A percentile compares a stretch with the other conserved stretches of the same genome.
These are phyloP conservation scores for Castanospermum australe DNA, from an alignment of 306 rosid genomes.

Conservation along the genomic window DNA sequence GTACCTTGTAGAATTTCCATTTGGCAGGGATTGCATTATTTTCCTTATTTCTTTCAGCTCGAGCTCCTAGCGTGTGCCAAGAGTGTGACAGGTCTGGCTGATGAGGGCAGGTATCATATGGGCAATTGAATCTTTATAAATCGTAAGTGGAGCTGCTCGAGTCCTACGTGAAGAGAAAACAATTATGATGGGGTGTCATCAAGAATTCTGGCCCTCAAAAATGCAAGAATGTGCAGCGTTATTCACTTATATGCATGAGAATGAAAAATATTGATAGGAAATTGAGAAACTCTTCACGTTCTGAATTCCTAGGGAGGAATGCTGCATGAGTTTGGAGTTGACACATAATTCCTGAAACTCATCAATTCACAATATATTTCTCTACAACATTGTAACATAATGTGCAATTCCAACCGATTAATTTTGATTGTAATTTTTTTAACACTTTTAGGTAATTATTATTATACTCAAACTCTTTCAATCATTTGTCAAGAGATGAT, in stretches of 20 bases:
- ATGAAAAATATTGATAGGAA: not conserved
- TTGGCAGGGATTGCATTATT: constrained; percentile 71
- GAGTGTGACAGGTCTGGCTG: constrained; percentile 49
- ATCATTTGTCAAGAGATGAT: too few species aligned
- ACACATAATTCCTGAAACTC: not conserved
- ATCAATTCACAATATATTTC: not conserved
- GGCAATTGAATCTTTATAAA: constrained; percentile 64
- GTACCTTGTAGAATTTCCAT: constrained; percentile 82
- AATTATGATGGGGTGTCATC: not conserved
- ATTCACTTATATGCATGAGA: too few species aligned
- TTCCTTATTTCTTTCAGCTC: constrained; percentile 90
- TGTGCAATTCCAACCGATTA: too few species aligned
- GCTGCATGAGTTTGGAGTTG: constrained; percentile 10
- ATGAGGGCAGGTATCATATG: constrained; percentile 14
- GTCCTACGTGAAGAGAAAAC: constrained; percentile 35
- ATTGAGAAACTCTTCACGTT: not conserved
- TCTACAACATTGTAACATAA: not conserved
- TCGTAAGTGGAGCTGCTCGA: constrained; percentile 51
- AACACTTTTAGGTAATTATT: too few species aligned
- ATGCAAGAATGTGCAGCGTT: too few species aligned
- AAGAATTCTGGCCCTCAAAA: not conserved
- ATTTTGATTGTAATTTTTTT: too few species aligned
- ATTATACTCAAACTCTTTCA: too few species aligned
- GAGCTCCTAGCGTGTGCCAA: constrained; percentile 73
- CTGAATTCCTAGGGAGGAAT: not conserved